phyloP scores from a whole-genome alignment of 2,329 filamentous ascomycete genomes.

The Apiospora aurea region DNA sequence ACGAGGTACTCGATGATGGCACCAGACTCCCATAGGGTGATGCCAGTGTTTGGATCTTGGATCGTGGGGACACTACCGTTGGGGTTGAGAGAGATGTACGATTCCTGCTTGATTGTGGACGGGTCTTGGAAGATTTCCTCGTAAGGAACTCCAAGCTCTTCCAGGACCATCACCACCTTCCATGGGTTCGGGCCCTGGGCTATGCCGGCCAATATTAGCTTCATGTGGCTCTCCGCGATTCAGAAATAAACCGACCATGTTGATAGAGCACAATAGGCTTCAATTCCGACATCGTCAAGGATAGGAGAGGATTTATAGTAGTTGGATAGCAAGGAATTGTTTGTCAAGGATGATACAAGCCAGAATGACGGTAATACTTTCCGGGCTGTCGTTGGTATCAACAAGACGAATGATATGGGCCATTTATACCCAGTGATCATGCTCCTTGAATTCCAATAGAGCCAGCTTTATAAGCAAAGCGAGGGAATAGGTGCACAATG shows the following conservation, averaged over 20 bases:
- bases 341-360: not conserved
- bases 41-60: constrained; percentile 49
- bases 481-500: not conserved
- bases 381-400: not conserved
- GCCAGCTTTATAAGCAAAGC: not conserved
- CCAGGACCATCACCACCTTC: constrained; percentile 41
- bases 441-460: not conserved
- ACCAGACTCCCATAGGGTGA: constrained; percentile 57
- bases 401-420: not conserved
- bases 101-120: constrained; percentile 38
- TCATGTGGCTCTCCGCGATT: no score
- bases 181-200: constrained; percentile 37
- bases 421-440: not conserved
- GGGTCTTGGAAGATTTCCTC: constrained; percentile 30
- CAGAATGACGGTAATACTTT: not conserved
- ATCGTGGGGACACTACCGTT: constrained; percentile 45
- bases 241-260: not conserved
- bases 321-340: not conserved
- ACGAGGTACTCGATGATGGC: constrained; percentile 57
- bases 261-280: not conserved
- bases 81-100: constrained; percentile 40
- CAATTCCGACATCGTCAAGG: not conserved
- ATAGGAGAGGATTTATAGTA: not conserved
- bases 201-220: not conserved
- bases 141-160: constrained; percentile 42